A percentile compares a stretch with the other conserved stretches of the same genome.
Evolutionary conservation across 306 rosid species (phyloP).

Genomic region (Albizia julibrissin): DNA sequence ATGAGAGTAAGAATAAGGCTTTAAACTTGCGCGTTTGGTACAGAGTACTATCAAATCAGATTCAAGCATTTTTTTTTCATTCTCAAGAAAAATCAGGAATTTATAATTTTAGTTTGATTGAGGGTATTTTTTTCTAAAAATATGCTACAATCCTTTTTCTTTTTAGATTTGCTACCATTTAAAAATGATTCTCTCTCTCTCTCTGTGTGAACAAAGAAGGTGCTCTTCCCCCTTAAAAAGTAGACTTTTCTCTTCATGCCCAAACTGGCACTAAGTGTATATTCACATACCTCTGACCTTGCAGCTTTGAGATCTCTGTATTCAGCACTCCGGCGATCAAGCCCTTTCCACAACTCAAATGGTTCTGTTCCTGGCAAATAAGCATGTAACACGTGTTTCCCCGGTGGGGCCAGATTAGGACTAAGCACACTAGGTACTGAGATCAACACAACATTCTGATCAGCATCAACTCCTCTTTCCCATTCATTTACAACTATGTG

Average conservation of each 20-base stretch:
- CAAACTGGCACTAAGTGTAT: neutral
- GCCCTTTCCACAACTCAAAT: conserved; percentile 82
- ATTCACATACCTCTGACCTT: conserved; percentile 73
- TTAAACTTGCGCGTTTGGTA: no score
- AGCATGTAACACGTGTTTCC: conserved; percentile 89
- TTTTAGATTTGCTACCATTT: neutral
- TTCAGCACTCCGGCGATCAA: conserved; percentile 73
- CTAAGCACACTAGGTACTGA: conserved; percentile 87
- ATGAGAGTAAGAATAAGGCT: no score
- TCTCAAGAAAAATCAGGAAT: no score
- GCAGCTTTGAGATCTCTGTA: conserved; percentile 80
- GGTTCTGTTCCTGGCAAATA: conserved; percentile 95
- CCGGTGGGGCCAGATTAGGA: conserved; percentile 76
- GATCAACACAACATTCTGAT: conserved; percentile 91
- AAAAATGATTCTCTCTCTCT: neutral
- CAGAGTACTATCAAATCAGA: no score
- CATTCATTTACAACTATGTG: conserved; percentile 94
- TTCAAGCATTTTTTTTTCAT: no score
- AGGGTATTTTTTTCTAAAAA: no score
- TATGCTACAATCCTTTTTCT: no score
- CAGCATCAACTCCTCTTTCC: conserved; percentile 94
- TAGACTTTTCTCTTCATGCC: neutral
- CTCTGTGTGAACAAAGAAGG: neutral
- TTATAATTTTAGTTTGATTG: no score
- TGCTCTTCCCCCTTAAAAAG: neutral